A percentile compares a stretch with the other conserved stretches of the same genome.
Evolutionary conservation across 1,139 yeast species (phyloP).

Genomic region (Geotrichum bryndzae): DNA sequence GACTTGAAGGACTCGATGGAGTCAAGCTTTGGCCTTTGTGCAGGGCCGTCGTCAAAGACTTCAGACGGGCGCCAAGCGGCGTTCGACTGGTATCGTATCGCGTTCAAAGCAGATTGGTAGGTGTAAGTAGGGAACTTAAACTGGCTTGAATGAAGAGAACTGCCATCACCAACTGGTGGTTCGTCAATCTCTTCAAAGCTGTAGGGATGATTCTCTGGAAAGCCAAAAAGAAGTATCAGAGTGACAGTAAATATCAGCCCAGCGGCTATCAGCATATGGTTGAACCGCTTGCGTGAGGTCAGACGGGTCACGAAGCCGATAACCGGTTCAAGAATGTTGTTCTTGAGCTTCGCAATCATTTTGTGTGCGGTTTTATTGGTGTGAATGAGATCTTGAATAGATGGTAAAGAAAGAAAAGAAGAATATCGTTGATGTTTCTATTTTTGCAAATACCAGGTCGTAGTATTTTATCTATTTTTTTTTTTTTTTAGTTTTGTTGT

Average conservation of each 20-base stretch:
- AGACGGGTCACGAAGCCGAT: neutral
- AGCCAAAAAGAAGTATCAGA: neutral
- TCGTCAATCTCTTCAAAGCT: neutral
- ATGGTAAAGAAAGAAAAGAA: neutral
- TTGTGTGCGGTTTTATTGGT: neutral
- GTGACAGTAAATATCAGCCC: neutral
- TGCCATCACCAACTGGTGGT: neutral
- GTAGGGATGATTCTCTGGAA: neutral
- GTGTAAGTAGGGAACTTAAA: neutral
- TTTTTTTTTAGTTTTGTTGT: no score
- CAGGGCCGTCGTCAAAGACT: conserved; percentile 4
- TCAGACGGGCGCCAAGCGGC: conserved; percentile 19
- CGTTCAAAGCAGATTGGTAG: conserved; percentile 3
- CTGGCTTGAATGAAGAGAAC: neutral
- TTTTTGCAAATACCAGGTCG: no score
- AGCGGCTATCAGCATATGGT: neutral
- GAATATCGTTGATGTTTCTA: no score
- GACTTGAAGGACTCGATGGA: neutral
- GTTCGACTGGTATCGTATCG: conserved; percentile 4
- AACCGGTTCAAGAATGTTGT: neutral
- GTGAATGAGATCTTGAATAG: neutral
- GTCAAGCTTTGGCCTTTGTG: neutral
- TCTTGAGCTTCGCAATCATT: neutral
- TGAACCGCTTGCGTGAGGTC: neutral
- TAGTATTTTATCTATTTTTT: no score